Evolutionary conservation across 2,329 filamentous ascomycete genomes (phyloP).

Genomic region (Thermoascus crustaceus): DNA sequence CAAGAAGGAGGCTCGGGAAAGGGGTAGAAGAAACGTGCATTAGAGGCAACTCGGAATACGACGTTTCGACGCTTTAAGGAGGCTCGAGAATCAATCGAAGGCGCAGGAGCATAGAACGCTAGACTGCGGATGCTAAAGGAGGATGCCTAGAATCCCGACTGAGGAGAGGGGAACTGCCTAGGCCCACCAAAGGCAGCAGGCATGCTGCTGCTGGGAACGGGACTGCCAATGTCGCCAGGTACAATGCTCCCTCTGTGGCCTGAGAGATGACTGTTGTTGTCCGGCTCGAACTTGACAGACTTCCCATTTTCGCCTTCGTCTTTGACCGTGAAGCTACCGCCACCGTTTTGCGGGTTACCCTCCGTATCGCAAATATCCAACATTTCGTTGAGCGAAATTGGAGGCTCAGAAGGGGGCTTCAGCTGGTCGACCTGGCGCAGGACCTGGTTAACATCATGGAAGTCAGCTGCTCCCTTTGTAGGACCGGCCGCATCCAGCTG

Average conservation of each 20-base stretch:
- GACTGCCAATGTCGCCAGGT: conserved; percentile 64
- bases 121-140: conserved; percentile 10
- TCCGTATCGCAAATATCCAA: conserved; percentile 84
- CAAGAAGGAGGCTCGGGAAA: background rate
- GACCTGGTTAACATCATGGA: conserved; percentile 59
- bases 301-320: conserved; percentile 38
- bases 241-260: conserved; percentile 35
- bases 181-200: conserved; percentile 32
- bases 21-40: background rate
- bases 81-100: conserved; percentile 11
- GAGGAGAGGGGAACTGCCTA: conserved; percentile 32
- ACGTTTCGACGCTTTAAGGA: conserved; percentile 6
- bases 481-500: conserved; percentile 41
- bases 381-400: conserved; percentile 58
- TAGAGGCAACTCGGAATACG: background rate
- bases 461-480: conserved; percentile 48
- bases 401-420: conserved; percentile 49
- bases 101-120: conserved; percentile 8
- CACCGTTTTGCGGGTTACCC: conserved; percentile 76
- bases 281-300: conserved; percentile 45
- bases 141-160: conserved; percentile 27
- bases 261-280: conserved; percentile 39
- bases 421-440: conserved; percentile 58
- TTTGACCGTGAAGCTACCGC: conserved; percentile 72
- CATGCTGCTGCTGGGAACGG: conserved; percentile 42